Evolutionary conservation across 1,139 yeast species (phyloP).

Genomic region (Saccharomycopsis hybrid): DNA sequence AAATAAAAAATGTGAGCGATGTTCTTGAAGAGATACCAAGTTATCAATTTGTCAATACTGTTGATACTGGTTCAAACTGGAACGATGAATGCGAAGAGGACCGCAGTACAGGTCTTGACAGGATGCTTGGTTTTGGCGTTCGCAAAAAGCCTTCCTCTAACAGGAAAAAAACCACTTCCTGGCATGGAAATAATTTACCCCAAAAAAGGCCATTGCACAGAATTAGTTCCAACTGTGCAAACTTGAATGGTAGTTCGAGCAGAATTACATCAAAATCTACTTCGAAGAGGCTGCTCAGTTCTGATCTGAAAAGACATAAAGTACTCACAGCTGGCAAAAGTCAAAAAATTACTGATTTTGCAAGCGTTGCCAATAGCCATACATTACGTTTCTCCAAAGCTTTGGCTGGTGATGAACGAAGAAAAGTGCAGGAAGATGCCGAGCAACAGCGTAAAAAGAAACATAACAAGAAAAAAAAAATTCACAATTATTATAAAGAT

Average conservation of each 20-base stretch:
- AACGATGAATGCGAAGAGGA: conserved; percentile 14
- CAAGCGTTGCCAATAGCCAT: not conserved
- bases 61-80: not conserved
- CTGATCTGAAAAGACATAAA: not conserved
- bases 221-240: not conserved
- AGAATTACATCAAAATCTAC: not conserved
- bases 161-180: not conserved
- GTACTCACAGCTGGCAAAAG: no score
- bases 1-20: conserved; percentile 1
- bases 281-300: not conserved
- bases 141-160: not conserved
- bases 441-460: not conserved
- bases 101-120: conserved; percentile 8
- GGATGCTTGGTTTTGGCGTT: conserved; percentile 9
- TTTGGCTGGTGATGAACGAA: not conserved
- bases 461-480: not conserved
- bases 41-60: no score
- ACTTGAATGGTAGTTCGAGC: no score
- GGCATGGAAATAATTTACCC: not conserved
- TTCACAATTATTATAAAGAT: conserved; percentile 3
- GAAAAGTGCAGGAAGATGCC: not conserved
- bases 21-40: not conserved
- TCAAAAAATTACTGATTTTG: not conserved
- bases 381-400: not conserved
- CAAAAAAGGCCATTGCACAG: no score